A percentile compares a stretch with the other conserved stretches of the same genome.
These are phyloP conservation scores for Didymella segeticola DNA, from an alignment of 2,329 filamentous ascomycete genomes.

Conservation along the genomic window DNA sequence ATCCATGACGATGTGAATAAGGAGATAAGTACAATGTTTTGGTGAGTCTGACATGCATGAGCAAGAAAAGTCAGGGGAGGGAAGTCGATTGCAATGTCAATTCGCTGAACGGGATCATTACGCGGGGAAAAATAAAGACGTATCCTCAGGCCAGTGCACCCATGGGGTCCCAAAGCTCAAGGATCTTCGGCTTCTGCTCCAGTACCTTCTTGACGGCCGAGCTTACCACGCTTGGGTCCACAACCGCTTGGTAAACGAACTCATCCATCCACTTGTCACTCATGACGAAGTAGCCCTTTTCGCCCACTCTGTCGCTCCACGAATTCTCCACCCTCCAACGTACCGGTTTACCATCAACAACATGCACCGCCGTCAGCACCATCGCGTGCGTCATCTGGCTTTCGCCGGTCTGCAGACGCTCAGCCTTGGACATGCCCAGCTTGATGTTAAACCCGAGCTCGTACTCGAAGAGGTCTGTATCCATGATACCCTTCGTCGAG, in stretches of 20 bases:
- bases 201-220: conserved; percentile 74
- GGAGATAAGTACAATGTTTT: background rate
- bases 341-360: conserved; percentile 70
- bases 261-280: conserved; percentile 69
- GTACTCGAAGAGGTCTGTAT: conserved; percentile 77
- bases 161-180: conserved; percentile 77
- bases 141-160: conserved; percentile 65
- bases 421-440: conserved; percentile 76
- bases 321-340: conserved; percentile 89
- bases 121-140: background rate
- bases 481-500: conserved; percentile 74
- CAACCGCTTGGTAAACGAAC: conserved; percentile 86
- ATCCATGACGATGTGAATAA: background rate
- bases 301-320: conserved; percentile 74
- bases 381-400: conserved; percentile 90
- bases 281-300: conserved; percentile 90
- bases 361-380: conserved; percentile 85
- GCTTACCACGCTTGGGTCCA: conserved; percentile 69
- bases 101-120: background rate
- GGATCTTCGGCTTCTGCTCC: conserved; percentile 70
- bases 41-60: background rate
- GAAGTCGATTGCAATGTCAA: background rate
- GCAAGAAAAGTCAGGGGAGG: background rate
- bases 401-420: conserved; percentile 76
- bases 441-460: conserved; percentile 81